phyloP scores from a whole-genome alignment of 495 filamentous ascomycete genomes.

The Aspergillus olivimuriae region DNA sequence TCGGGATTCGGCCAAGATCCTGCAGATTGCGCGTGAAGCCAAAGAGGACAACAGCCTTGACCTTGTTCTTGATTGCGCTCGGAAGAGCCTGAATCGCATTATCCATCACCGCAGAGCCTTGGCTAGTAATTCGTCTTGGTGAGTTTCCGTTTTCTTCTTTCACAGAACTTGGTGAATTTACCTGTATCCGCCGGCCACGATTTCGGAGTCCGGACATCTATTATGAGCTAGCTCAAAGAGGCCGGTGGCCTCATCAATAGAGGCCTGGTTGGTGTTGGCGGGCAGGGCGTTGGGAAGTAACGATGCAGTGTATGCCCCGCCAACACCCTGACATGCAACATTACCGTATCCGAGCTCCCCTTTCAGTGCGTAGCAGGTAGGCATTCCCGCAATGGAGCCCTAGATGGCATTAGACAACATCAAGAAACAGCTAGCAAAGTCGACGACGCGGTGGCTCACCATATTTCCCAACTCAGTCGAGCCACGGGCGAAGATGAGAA shows the following conservation, averaged over 20 bases:
- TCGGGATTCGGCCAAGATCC: slow-evolving; percentile 39
- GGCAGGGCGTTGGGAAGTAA: slow-evolving; percentile 20
- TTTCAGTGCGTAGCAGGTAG: slow-evolving; percentile 29
- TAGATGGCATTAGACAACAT: slow-evolving; percentile 11
- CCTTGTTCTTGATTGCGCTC: slow-evolving; percentile 29
- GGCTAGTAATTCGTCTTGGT: slow-evolving; percentile 26
- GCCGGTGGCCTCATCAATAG: slow-evolving; percentile 32
- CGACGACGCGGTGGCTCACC: slow-evolving; percentile 22
- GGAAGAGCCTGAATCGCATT: slow-evolving; percentile 36
- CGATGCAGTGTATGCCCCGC: slow-evolving; percentile 25
- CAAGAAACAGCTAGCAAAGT: too few species aligned
- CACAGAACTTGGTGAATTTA: too few species aligned
- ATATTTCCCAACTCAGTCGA: slow-evolving; percentile 48
- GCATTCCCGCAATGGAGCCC: slow-evolving; percentile 36
- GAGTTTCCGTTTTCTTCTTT: too few species aligned
- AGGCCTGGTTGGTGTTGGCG: slow-evolving; percentile 22
- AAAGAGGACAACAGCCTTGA: slow-evolving; percentile 46
- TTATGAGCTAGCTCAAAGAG: slow-evolving; percentile 29
- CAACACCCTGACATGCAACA: slow-evolving; percentile 30
- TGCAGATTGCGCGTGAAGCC: slow-evolving; percentile 53
- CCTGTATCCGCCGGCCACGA: slow-evolving; percentile 52
- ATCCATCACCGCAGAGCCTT: slow-evolving; percentile 50
- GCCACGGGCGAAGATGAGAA: slow-evolving; percentile 48
- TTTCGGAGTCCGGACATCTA: slow-evolving; percentile 47
- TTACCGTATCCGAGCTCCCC: slow-evolving; percentile 19